Conservation (phyloP, 148 eudicot genomes). For the Hydrangea macrophylla region DNA sequence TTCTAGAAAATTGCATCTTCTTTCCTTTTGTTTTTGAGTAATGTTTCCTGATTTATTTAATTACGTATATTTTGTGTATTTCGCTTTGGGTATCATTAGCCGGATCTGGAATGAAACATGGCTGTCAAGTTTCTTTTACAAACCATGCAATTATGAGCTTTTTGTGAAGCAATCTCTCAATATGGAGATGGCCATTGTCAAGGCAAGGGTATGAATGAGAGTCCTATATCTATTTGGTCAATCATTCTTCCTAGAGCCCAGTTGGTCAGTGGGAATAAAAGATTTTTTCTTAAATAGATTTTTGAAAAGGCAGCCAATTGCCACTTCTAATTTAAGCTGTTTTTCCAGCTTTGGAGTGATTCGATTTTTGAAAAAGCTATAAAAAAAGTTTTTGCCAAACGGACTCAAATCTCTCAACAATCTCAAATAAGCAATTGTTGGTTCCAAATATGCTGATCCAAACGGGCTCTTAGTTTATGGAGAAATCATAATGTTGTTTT, state of each 20-base stretch:
- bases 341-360: too few species aligned
- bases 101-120: slow-evolving; percentile 98
- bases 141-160: slow-evolving; percentile 92
- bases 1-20: background rate
- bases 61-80: background rate
- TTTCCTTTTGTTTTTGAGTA: background rate
- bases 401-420: too few species aligned
- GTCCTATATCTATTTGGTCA: too few species aligned
- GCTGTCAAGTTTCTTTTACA: slow-evolving; percentile 92
- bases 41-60: background rate
- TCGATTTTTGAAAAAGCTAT: too few species aligned
- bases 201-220: slow-evolving; percentile 72
- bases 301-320: background rate
- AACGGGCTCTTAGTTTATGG: too few species aligned
- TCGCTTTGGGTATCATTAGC: slow-evolving; percentile 33
- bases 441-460: too few species aligned
- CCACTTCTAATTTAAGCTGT: too few species aligned
- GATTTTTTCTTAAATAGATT: too few species aligned
- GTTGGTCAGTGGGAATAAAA: too few species aligned
- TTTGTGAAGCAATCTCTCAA: slow-evolving; percentile 92
- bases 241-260: too few species aligned
- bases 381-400: too few species aligned
- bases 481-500: background rate
- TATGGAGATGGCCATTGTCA: slow-evolving; percentile 94
- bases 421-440: background rate